These are phyloP conservation scores for Jackrogersella multiformis DNA, from an alignment of 495 filamentous ascomycete species.

Conservation along the genomic window DNA sequence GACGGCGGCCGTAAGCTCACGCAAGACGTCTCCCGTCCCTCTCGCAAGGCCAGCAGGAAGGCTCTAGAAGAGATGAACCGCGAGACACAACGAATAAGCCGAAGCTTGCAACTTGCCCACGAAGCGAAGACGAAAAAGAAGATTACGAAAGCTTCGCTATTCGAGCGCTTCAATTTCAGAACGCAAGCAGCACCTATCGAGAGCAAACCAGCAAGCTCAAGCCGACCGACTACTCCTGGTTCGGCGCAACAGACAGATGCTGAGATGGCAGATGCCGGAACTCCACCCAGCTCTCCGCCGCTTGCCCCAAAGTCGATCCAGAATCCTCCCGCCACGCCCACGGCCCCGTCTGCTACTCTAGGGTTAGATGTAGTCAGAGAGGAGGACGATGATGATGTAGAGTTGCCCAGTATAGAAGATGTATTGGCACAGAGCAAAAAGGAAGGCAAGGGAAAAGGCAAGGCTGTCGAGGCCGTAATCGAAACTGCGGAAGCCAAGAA, in stretches of 20 bases:
- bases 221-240: slow-evolving; percentile 50
- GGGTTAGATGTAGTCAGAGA: slow-evolving; percentile 9
- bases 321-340: neutral
- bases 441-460: slow-evolving; percentile 66
- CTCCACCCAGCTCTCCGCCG: slow-evolving; percentile 64
- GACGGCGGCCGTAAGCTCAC: slow-evolving; percentile 66
- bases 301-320: slow-evolving; percentile 33
- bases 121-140: slow-evolving; percentile 92
- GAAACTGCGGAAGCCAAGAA: slow-evolving; percentile 27
- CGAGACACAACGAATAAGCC: slow-evolving; percentile 89
- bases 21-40: slow-evolving; percentile 68
- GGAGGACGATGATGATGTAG: slow-evolving; percentile 22
- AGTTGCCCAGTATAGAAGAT: slow-evolving; percentile 49
- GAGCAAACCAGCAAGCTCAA: slow-evolving; percentile 57
- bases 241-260: slow-evolving; percentile 54
- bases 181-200: slow-evolving; percentile 49
- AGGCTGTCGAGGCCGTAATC: slow-evolving; percentile 45
- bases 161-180: slow-evolving; percentile 83
- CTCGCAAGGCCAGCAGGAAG: slow-evolving; percentile 93
- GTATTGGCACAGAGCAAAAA: slow-evolving; percentile 35
- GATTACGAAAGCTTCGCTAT: slow-evolving; percentile 82
- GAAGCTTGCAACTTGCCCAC: slow-evolving; percentile 91
- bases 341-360: slow-evolving; percentile 1
- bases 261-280: slow-evolving; percentile 56
- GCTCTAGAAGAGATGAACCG: slow-evolving; percentile 93